Percentiles rank a stretch among this genome's conserved stretches.
phyloP scores from a whole-genome alignment of 371 early-diverging fungal species.

The Vairimorpha apis region DNA sequence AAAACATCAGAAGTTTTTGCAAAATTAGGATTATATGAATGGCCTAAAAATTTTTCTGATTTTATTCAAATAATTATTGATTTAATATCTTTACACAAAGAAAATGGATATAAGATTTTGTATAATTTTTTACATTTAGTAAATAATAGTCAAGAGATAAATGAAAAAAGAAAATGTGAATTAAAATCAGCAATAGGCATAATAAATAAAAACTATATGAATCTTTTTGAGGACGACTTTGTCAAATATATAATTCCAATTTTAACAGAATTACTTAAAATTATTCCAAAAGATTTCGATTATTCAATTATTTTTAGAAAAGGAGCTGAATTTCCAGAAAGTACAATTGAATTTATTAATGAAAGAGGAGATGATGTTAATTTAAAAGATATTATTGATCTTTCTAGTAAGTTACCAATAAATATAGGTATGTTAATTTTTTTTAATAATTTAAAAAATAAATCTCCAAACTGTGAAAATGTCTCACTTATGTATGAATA shows the following conservation, averaged over 20 bases:
- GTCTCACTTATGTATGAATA: constrained; percentile 41
- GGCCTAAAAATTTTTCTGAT: constrained; percentile 55
- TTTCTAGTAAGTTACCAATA: constrained; percentile 18
- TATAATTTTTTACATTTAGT: constrained; percentile 48
- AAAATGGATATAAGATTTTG: constrained; percentile 48
- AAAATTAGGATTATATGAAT: constrained; percentile 55
- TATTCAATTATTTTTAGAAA: constrained; percentile 35
- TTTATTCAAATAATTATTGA: constrained; percentile 52
- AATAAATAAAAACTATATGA: constrained; percentile 39
- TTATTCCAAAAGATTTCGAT: constrained; percentile 46
- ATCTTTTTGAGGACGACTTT: constrained; percentile 29
- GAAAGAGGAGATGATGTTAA: constrained; percentile 26
- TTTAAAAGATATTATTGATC: constrained; percentile 27
- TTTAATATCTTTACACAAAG: constrained; percentile 24
- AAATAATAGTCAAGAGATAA: constrained; percentile 56
- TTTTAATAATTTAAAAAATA: constrained; percentile 27
- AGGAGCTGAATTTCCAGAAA: constrained; percentile 25
- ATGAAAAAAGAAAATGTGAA: constrained; percentile 61
- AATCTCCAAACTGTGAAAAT: constrained; percentile 12
- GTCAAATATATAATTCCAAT: constrained; percentile 42
- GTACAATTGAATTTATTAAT: constrained; percentile 44
- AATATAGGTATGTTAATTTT: constrained; percentile 25
- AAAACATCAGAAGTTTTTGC: constrained; percentile 52
- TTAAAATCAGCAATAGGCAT: constrained; percentile 52
- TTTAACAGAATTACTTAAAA: constrained; percentile 43